Evolutionary conservation across 164 flowering plant genomes (phyloP), one percentile per base, ranked within the genome.

Genomic region (Stephania yunnanensis): DNA sequence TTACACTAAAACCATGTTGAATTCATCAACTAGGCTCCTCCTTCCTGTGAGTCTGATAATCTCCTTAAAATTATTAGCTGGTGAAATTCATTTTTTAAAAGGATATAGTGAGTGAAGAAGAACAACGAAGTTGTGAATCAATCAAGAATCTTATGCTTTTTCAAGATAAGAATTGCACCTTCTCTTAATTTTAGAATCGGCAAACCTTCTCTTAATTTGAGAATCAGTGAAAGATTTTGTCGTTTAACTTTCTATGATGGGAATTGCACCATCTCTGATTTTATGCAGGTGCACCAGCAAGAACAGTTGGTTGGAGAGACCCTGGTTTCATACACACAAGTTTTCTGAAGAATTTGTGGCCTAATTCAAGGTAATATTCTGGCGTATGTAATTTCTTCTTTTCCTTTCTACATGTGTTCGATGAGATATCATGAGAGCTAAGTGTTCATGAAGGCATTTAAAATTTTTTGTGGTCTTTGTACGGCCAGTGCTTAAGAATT

Each of bases 231-330:
- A 11, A 30, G 36, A 13, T 12, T 25, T 25, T 46, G 30, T 2
- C 22, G 13, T 15, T 36, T 44, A 61, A 25, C 61, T 19, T 25
- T 48, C 61, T 13, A 65, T 25, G 10, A 46, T 46, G 17, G 5
- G 12, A 19, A 42, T 13, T 17, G 1, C 13, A 69, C 17, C 8
- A 52, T 29, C 63, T 46, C 17, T 36, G 10, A 53, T 65, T 7
- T 71, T 15, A 15, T 79, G 75, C 89, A 92, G 97, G 93, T 80
- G 87, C 97, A 78, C 98, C 98, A 20, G 98, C 98, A 73, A 83
- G 93, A 77, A 91, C 98, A 31, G 90, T 92, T 17, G 98, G 98
- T 52, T 95, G 98, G 97, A 92, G 98, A 75, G 97, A 95, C 82
- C 97, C 98, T 77, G 98, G 98, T 53, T 92, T 82, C 78, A 91